A percentile compares a stretch with the other conserved stretches of the same genome.
Evolutionary conservation across 2,329 filamentous ascomycete species (phyloP).

Genomic region (Chrysoporthe austroafricana): DNA sequence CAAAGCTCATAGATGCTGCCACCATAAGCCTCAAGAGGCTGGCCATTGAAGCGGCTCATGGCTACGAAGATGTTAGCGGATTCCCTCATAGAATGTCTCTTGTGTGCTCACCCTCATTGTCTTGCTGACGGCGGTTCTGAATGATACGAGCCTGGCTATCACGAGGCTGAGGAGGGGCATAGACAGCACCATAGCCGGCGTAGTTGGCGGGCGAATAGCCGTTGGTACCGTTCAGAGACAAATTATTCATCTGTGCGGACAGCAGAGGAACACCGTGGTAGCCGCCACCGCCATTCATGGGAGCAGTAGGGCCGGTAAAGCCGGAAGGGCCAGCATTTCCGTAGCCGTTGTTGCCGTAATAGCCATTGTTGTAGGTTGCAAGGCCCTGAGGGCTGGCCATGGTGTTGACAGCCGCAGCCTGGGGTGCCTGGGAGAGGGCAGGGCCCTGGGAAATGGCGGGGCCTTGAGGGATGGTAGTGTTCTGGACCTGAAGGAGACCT

Average conservation of each 20-base stretch:
- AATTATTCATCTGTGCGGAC: constrained; percentile 68
- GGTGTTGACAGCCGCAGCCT: constrained; percentile 2
- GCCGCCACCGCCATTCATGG: background rate
- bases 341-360: constrained; percentile 35
- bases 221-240: constrained; percentile 53
- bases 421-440: constrained; percentile 19
- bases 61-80: constrained; percentile 46
- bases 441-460: constrained; percentile 20
- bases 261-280: constrained; percentile 61
- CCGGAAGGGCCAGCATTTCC: constrained; percentile 34
- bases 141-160: constrained; percentile 79
- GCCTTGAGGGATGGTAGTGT: background rate
- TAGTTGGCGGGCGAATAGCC: constrained; percentile 54
- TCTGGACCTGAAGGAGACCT: constrained; percentile 29
- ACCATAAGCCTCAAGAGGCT: constrained; percentile 77
- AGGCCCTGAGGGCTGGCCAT: constrained; percentile 15
- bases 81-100: constrained; percentile 17
- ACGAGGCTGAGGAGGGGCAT: constrained; percentile 53
- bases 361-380: constrained; percentile 32
- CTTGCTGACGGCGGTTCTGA: constrained; percentile 73
- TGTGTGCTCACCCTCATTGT: constrained; percentile 66
- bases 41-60: constrained; percentile 82
- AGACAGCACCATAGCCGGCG: constrained; percentile 58
- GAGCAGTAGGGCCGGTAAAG: constrained; percentile 8
- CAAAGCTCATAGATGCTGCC: constrained; percentile 88